Base-by-base conservation (phyloP, 2,329 filamentous ascomycete genomes). In the Trichoderma sp. region DNA sequence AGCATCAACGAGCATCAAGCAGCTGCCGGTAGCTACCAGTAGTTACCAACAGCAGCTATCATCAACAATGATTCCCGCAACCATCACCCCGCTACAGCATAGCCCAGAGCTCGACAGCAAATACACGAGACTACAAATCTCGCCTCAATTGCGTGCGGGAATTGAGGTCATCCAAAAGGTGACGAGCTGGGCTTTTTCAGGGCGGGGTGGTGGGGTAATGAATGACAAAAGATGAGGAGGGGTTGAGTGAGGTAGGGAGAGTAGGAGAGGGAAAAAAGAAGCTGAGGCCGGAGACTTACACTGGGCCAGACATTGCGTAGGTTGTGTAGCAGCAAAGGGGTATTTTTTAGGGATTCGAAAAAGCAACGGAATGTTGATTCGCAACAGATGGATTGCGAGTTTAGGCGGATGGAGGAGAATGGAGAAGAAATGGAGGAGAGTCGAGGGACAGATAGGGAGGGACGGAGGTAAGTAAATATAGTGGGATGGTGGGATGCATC, bases 281-380 rank as follows among this genome's bases (percentile, higher is more conserved):
- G 64, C 64, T 58, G 47, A 43, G 47, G 28, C 51, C 75, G 66
- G 63, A 32, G 74, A 90, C 89, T 91, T 89, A 91, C 89, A 90
- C 88, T 83, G 89, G 83, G 82, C 87, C 87, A 86, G 88, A 90
- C 88, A 90, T 90, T 83, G 83, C 87, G 83, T 21, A 36, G 51
- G 65, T n/a, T 30, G 66, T 32, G 6, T 24, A 39, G 64, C 43
- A 72, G 36, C 47, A 14, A 60, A 34, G 47, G 64, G 58, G 39
- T 61, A 43, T 15, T 47, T 28, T 4, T 56, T 34, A 4, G 39
- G 18, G 28, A 32, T 57, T 61, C 3, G 30, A 34, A 36, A 30
- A 21, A 61, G 18, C n/a, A 30, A 12, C 47, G 30, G 53, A 43
- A 47, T 15, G 66, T 57, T 14, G 30, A 39, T 39, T 32, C 39